Conservation (phyloP, 2,329 filamentous ascomycete species). For the Cercospora sp. region DNA sequence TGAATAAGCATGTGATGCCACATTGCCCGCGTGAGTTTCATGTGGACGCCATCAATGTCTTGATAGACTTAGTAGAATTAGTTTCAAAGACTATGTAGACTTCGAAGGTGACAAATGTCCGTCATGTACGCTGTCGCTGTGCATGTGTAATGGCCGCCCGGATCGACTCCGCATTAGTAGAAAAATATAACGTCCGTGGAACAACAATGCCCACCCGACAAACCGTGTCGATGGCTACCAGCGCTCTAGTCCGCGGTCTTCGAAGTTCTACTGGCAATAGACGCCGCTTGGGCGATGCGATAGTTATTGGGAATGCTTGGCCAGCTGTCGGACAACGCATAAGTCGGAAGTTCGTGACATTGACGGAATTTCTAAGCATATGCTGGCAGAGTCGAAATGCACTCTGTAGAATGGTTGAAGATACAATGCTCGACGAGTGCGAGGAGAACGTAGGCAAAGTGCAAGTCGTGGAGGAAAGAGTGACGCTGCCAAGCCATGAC, state of each 20-base stretch:
- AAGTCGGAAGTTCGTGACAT: background rate
- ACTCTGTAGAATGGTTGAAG: background rate
- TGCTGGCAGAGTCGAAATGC: background rate
- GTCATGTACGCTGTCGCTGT: background rate
- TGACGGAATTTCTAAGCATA: too few relatives aligned
- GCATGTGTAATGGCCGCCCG: background rate
- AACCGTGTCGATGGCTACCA: background rate
- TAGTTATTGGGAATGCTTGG: background rate
- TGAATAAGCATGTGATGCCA: background rate
- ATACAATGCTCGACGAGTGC: background rate
- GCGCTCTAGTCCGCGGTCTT: background rate
- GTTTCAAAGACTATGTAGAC: conserved; percentile 2
- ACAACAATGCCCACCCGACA: background rate
- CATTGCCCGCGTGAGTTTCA: background rate
- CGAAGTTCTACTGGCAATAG: background rate
- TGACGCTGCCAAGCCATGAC: background rate
- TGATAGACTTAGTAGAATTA: background rate
- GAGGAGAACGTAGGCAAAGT: background rate
- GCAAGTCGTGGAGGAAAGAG: background rate
- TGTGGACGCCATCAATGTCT: background rate
- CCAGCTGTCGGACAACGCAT: background rate
- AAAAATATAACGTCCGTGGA: background rate
- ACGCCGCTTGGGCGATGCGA: background rate
- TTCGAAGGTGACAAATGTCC: background rate
- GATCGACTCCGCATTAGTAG: background rate